Evolutionary conservation across 257 asterid species (phyloP).

Genomic region (Capsicum chinense): DNA sequence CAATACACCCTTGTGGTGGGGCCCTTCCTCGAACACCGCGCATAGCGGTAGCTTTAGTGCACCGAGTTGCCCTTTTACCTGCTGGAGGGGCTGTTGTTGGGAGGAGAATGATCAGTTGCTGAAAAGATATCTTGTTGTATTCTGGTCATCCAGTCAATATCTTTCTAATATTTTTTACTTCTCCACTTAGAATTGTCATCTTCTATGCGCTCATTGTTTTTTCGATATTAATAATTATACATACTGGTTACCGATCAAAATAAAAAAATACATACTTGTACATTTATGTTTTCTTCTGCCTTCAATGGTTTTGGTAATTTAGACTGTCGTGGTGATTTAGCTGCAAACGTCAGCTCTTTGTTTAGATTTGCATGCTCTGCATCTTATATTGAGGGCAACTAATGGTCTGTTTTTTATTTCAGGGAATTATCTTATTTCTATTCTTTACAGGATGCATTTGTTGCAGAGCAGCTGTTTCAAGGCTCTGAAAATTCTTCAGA

Average conservation of each 20-base stretch:
- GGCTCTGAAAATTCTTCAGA: conserved; percentile 76
- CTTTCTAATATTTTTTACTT: neutral
- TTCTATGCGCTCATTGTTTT: neutral
- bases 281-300: conserved; percentile 8
- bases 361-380: neutral
- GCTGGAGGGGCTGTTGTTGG: neutral
- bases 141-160: neutral
- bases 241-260: neutral
- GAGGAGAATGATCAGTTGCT: neutral
- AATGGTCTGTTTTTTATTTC: conserved; percentile 34
- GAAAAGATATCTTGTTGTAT: neutral
- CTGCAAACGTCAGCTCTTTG: neutral
- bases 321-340: neutral
- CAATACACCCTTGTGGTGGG: no score
- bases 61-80: no score
- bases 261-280: neutral
- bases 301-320: conserved; percentile 23
- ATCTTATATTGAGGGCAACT: neutral
- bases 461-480: conserved; percentile 84
- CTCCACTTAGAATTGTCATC: conserved; percentile 1
- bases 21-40: no score
- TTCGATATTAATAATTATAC: neutral
- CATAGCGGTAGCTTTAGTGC: no score
- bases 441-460: conserved; percentile 66
- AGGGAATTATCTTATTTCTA: conserved; percentile 77